Evolutionary conservation across 2,329 filamentous ascomycete species (phyloP).

Genomic region (Monosporascus sp.): DNA sequence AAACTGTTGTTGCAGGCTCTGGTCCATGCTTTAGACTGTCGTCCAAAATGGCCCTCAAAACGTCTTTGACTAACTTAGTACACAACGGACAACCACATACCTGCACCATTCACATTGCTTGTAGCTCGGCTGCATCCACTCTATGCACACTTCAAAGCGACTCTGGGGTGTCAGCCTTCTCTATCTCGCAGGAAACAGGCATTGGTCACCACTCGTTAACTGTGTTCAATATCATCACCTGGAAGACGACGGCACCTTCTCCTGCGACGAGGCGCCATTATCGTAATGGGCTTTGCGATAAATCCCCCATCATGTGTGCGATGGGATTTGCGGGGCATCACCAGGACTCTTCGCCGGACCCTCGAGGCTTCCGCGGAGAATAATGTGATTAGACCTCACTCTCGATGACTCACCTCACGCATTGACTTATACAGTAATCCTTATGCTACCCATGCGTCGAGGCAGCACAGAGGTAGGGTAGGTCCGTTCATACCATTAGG

Average conservation of each 20-base stretch:
- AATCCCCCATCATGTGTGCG: neutral
- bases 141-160: neutral
- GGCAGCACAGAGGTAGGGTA: neutral
- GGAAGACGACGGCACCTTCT: neutral
- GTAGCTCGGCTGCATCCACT: neutral
- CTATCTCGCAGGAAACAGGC: neutral
- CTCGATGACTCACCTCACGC: neutral
- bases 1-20: neutral
- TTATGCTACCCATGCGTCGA: neutral
- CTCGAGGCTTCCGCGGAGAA: neutral
- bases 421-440: neutral
- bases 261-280: neutral
- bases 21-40: too few species aligned
- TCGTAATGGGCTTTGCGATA: neutral
- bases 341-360: neutral
- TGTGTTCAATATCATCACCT: neutral
- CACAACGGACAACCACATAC: neutral
- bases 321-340: neutral
- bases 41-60: neutral
- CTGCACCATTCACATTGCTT: too few species aligned
- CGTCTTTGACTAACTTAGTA: neutral
- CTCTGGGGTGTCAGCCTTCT: neutral
- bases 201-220: neutral
- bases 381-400: neutral
- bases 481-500: neutral